These are phyloP conservation scores for Sicyos baderoa DNA, from an alignment of 306 rosid species.

Conservation along the genomic window DNA sequence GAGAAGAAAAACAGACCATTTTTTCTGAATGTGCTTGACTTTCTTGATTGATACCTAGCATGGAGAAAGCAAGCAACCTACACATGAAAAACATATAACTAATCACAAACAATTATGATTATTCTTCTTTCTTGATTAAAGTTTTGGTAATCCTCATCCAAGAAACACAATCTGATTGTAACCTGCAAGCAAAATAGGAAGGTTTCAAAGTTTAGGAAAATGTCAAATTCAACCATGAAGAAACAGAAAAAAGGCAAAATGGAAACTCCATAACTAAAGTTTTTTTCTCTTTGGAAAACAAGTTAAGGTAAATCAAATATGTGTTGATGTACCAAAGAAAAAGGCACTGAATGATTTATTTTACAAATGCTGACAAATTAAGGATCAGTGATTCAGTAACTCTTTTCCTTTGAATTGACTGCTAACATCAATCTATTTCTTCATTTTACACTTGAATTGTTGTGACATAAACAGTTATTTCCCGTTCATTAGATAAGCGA, in stretches of 20 bases:
- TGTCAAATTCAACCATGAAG: too few species aligned
- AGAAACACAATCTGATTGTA: conserved; percentile 45
- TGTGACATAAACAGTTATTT: too few species aligned
- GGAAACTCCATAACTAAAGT: background rate
- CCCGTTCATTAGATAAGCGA: too few species aligned
- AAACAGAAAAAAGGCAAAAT: too few species aligned
- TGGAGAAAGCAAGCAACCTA: conserved; percentile 70
- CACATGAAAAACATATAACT: conserved; percentile 22
- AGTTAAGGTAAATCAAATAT: background rate
- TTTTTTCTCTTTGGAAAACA: background rate
- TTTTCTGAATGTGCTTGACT: conserved; percentile 53
- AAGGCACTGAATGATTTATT: background rate
- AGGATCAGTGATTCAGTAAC: background rate
- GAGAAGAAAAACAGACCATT: conserved; percentile 49
- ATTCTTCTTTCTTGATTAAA: background rate
- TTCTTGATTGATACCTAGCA: conserved; percentile 53
- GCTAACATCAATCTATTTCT: conserved; percentile 1
- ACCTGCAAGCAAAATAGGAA: conserved; percentile 33
- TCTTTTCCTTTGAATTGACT: too few species aligned
- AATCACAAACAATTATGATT: background rate
- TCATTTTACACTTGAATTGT: background rate
- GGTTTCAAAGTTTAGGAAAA: background rate
- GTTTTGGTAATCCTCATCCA: conserved; percentile 49
- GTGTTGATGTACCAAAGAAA: background rate
- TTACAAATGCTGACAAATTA: background rate